Evolutionary conservation across 495 filamentous ascomycete species (phyloP).

Genomic region (Venustampulla echinocandica): DNA sequence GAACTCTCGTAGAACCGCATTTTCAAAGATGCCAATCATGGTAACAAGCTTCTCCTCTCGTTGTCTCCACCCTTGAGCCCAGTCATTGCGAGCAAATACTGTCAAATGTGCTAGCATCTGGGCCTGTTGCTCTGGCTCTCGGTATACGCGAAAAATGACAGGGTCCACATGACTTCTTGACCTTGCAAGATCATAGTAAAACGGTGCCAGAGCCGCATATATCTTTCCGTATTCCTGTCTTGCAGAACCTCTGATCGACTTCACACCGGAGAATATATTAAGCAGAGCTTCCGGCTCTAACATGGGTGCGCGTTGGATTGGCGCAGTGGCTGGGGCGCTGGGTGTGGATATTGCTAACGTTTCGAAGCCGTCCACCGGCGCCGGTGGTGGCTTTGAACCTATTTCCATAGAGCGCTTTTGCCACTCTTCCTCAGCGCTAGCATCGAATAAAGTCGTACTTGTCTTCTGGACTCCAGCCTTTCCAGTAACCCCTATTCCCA

Average conservation of each 20-base stretch:
- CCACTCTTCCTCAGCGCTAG: constrained; percentile 48
- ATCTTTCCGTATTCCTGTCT: constrained; percentile 85
- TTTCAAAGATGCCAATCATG: constrained; percentile 83
- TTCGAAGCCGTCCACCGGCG: constrained; percentile 33
- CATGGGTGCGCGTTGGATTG: constrained; percentile 21
- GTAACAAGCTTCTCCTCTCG: constrained; percentile 59
- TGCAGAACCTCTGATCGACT: constrained; percentile 77
- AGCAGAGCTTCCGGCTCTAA: constrained; percentile 53
- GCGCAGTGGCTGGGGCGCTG: neutral
- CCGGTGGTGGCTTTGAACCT: constrained; percentile 7
- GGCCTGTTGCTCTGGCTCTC: constrained; percentile 82
- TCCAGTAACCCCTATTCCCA: constrained; percentile 30
- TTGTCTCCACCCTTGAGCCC: constrained; percentile 59
- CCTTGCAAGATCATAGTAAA: constrained; percentile 72
- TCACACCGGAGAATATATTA: constrained; percentile 54
- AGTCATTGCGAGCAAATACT: constrained; percentile 72
- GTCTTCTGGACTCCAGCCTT: constrained; percentile 10
- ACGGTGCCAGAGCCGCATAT: constrained; percentile 77
- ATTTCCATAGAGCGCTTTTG: constrained; percentile 22
- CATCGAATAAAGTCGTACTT: constrained; percentile 58
- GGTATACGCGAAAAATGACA: constrained; percentile 74
- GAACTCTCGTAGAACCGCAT: constrained; percentile 81
- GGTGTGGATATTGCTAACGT: constrained; percentile 26
- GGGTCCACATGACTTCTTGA: constrained; percentile 71
- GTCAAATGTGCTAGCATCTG: constrained; percentile 74